These are phyloP conservation scores for Podila epicladia DNA, from an alignment of 192 early-diverging fungal species.

Conservation along the genomic window DNA sequence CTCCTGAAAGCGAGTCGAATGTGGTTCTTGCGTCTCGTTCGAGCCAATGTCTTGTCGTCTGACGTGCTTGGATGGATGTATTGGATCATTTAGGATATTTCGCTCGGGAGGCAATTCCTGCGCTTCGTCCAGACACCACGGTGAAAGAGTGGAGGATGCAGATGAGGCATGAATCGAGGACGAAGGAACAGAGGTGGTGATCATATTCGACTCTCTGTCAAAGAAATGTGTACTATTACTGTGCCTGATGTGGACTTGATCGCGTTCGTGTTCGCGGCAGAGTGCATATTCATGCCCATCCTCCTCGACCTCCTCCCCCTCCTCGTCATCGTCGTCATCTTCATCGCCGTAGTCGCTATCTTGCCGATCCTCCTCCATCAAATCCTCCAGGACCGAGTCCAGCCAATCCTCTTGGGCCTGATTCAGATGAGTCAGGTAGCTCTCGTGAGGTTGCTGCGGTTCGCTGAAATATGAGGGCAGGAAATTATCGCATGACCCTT, in stretches of 20 bases:
- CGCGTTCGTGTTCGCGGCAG: not conserved
- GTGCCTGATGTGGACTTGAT: not conserved
- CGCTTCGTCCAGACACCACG: not conserved
- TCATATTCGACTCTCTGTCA: too few relatives aligned
- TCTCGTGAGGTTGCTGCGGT: conserved; percentile 3
- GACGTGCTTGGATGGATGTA: too few relatives aligned
- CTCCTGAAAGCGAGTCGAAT: not conserved
- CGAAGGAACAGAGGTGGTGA: too few relatives aligned
- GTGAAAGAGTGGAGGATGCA: too few relatives aligned
- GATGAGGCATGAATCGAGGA: too few relatives aligned
- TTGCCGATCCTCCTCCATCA: conserved; percentile 38
- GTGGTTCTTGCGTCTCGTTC: not conserved
- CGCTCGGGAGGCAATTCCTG: not conserved
- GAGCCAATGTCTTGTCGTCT: too few relatives aligned
- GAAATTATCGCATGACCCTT: too few relatives aligned
- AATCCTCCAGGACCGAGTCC: conserved; percentile 37
- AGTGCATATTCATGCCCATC: not conserved
- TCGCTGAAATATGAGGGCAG: not conserved
- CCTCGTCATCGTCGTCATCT: conserved; percentile 19
- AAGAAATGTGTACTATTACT: too few relatives aligned
- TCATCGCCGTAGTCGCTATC: not conserved
- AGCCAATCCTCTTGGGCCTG: conserved; percentile 45
- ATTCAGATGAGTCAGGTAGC: conserved; percentile 13
- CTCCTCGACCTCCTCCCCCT: conserved; percentile 3
- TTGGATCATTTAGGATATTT: not conserved